Evolutionary conservation across 202 grass and related monocot species (phyloP).

Genomic region (Thinopyrum obtusiflorum): DNA sequence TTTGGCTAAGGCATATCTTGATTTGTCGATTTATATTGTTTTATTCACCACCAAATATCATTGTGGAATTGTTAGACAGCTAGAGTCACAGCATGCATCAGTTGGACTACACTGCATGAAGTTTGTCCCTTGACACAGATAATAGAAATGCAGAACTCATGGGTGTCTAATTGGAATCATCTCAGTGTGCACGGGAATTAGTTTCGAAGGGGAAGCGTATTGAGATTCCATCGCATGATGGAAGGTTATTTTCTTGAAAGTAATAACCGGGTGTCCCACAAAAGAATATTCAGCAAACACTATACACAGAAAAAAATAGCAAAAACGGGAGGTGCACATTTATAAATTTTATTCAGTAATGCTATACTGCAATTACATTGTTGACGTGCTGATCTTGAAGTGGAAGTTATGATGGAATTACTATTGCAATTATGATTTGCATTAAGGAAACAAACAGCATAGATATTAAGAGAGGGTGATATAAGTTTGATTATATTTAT

Average conservation of each 20-base stretch:
- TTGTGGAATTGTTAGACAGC: neutral
- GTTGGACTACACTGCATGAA: conserved; percentile 3
- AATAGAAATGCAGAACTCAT: neutral
- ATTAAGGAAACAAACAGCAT: neutral
- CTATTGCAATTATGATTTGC: neutral
- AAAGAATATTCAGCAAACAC: neutral
- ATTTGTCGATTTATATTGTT: conserved; percentile 5
- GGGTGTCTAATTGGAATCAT: neutral
- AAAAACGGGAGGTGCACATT: neutral
- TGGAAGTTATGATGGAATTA: neutral
- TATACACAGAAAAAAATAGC: neutral
- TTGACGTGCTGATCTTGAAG: neutral
- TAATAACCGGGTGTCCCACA: neutral
- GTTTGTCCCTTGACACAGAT: neutral
- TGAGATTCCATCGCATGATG: neutral
- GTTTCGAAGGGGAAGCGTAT: neutral
- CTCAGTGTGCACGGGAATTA: neutral
- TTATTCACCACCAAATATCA: neutral
- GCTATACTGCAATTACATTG: neutral
- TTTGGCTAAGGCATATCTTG: neutral
- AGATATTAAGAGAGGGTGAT: neutral
- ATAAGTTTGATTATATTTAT: conserved; percentile 16
- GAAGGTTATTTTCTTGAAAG: conserved; percentile 16
- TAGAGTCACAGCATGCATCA: neutral
- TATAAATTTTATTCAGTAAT: neutral